phyloP scores from a whole-genome alignment of 352 stramenopile species.

The Elongisporangium prolatum region DNA sequence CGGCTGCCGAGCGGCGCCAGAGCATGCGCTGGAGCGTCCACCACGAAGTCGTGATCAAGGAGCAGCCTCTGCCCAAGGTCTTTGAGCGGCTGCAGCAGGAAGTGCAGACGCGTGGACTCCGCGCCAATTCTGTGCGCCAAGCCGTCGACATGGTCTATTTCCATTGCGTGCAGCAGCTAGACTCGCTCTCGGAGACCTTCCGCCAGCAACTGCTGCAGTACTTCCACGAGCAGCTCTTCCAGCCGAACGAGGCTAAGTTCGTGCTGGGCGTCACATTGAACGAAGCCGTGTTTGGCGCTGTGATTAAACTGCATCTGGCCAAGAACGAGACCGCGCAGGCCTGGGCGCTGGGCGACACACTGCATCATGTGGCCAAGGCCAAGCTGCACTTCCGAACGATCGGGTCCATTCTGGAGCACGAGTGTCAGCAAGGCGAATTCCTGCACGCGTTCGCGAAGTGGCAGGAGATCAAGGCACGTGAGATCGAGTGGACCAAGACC shows the following conservation, averaged over 20 bases:
- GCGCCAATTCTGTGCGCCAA: constrained; percentile 21
- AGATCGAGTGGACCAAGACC: constrained; percentile 64
- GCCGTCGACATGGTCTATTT: constrained; percentile 77
- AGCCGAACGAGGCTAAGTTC: constrained; percentile 15
- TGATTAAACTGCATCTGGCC: constrained; percentile 55
- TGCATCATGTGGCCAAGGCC: constrained; percentile 18
- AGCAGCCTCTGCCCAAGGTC: constrained; percentile 46
- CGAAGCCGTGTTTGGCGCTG: constrained; percentile 48
- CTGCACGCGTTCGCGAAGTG: constrained; percentile 35
- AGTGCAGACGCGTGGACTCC: constrained; percentile 27
- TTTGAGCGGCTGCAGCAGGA: constrained; percentile 43
- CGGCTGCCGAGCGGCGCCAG: not conserved
- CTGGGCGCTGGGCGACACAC: constrained; percentile 40
- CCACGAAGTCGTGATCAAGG: constrained; percentile 33
- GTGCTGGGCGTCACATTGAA: constrained; percentile 55
- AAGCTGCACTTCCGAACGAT: constrained; percentile 72
- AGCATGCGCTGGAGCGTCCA: constrained; percentile 38
- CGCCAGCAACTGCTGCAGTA: constrained; percentile 33
- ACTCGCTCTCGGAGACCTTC: constrained; percentile 23
- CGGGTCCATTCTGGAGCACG: constrained; percentile 52
- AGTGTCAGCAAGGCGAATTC: constrained; percentile 40
- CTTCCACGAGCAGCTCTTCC: constrained; percentile 44
- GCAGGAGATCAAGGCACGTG: constrained; percentile 44
- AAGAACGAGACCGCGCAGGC: constrained; percentile 30
- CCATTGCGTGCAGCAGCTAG: constrained; percentile 51